Evolutionary conservation across 1,284 basidiomycete species (phyloP), one percentile per base, ranked within the genome.

Genomic region (Ustilago loliicola): DNA sequence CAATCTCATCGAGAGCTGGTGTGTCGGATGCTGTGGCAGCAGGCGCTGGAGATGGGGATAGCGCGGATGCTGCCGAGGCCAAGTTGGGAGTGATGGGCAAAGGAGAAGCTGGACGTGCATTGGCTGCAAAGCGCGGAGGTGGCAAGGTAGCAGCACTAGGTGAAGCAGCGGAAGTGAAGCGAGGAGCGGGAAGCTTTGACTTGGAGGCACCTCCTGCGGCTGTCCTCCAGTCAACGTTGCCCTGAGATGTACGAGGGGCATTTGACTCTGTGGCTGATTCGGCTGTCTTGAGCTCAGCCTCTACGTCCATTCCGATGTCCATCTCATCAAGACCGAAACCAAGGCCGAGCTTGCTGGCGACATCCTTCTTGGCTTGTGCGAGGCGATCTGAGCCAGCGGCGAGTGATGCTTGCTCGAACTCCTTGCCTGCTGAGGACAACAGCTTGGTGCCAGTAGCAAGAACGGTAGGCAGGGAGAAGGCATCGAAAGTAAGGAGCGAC

Each of bases 361-460:
- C 60, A 91, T 90, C 95, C 89, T 40, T 93, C 92, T 36, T 95
- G 88, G 30, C 94, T 89, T 56, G 90, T 89, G 92, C 94, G 92
- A 56, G 93, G 91, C 85, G 93, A 92, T 85, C 86, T 5, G 80
- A 79, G 2, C 82, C 83, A 27, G 83, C 72, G 1, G 72, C 69
- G 19, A 81, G 69, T 30, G 81, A 79, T n/a, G 84, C 79, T 32
- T 83, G 72, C 54, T 85, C 82, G 79, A 94, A 96, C 86, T 96
- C 94, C 80, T 93, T 94, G 2, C 94, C 94, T 0, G 93, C 94
- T 0, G 94, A 95, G 0, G 94, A 92, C 1, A 96, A 89, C 0
- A 96, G 89, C 17, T 93, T 90, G 45, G 91, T 92, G 29, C 92
- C 92, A 61, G 91, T 91, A 32, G 90, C 87, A 74, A 95, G 90